Percentiles rank a stretch among this genome's conserved stretches.
Conservation (phyloP, 441 rosid genomes). For the Populus hybrid region DNA sequence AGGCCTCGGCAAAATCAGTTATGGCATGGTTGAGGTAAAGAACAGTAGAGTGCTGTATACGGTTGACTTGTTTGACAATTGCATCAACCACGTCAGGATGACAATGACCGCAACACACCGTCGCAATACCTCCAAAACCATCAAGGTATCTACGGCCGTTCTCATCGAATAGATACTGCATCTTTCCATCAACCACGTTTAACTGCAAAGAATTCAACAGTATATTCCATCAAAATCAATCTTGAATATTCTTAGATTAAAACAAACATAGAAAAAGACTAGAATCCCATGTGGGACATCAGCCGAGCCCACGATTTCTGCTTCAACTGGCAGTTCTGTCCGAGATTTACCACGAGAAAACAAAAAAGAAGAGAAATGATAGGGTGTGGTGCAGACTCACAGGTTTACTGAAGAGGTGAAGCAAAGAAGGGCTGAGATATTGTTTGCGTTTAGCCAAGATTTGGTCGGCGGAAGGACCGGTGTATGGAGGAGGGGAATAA, state of each 20-base stretch:
- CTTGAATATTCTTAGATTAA: too few relatives aligned
- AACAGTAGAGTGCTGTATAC: conserved; percentile 85
- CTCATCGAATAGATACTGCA: conserved; percentile 91
- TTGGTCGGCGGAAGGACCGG: conserved; percentile 69
- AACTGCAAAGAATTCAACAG: conserved; percentile 37
- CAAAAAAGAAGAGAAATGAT: background rate
- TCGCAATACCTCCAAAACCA: conserved; percentile 94
- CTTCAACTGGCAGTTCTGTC: background rate
- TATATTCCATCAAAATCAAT: background rate
- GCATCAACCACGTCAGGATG: conserved; percentile 79
- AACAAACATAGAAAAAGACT: too few relatives aligned
- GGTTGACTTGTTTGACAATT: conserved; percentile 57
- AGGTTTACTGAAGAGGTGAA: conserved; percentile 57
- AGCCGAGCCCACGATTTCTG: background rate
- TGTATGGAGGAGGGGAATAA: conserved; percentile 76
- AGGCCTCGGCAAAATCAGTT: conserved; percentile 80
- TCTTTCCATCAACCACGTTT: conserved; percentile 86
- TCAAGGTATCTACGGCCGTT: conserved; percentile 78
- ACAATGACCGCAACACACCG: conserved; percentile 92
- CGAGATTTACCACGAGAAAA: too few relatives aligned
- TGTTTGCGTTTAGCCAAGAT: conserved; percentile 60
- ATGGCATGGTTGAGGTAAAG: conserved; percentile 81
- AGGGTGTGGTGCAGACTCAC: conserved; percentile 35
- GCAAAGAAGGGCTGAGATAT: conserved; percentile 79
- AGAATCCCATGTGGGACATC: background rate